Evolutionary conservation across 225 moss, liverwort and hornwort genomes (phyloP).

Genomic region (Polytrichum formosum): DNA sequence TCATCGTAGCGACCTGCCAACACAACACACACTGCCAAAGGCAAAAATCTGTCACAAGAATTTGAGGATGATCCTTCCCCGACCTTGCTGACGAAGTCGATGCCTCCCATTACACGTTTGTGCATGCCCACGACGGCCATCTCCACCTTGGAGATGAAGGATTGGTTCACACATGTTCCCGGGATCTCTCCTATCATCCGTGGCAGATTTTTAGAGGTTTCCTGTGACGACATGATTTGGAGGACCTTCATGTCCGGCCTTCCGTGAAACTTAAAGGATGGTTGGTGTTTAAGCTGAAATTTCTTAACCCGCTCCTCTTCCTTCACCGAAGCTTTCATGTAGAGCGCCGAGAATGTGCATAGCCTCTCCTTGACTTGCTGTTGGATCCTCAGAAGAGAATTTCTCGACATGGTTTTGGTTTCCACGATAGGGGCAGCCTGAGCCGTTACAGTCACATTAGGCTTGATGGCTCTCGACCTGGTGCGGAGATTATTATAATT

Average conservation of each 20-base stretch:
- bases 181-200: constrained; percentile 1
- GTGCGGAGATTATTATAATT: too few species aligned
- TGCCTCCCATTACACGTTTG: neutral
- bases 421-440: neutral
- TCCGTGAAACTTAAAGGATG: neutral
- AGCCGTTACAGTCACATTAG: too few species aligned
- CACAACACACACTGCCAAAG: neutral
- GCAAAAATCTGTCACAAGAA: neutral
- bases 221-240: neutral
- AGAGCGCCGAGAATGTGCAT: neutral
- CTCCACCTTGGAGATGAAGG: constrained; percentile 2
- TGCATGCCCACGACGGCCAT: constrained; percentile 9
- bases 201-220: too few species aligned
- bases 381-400: neutral
- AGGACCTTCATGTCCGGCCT: constrained; percentile 9
- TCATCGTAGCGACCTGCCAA: neutral
- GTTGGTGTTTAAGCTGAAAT: too few species aligned
- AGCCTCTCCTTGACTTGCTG: neutral
- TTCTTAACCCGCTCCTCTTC: neutral
- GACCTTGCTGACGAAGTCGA: constrained; percentile 3
- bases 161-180: constrained; percentile 2
- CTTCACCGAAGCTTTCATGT: constrained; percentile 1
- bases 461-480: too few species aligned
- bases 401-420: constrained; percentile 1
- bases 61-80: neutral